These are phyloP conservation scores for Pyrenophora seminiperda DNA, from an alignment of 2,329 filamentous ascomycete genomes.

Conservation along the genomic window DNA sequence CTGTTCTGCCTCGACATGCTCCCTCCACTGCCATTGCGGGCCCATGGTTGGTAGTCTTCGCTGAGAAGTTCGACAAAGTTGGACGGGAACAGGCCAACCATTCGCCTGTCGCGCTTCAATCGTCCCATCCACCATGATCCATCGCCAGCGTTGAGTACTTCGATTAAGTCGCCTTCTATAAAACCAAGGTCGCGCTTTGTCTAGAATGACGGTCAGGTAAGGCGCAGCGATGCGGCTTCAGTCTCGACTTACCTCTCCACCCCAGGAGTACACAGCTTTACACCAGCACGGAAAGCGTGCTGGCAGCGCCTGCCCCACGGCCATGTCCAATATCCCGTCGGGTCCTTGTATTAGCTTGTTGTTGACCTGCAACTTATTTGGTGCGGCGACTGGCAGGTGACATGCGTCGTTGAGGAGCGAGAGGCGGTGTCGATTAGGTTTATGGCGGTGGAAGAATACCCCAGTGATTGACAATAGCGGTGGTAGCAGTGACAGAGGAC, in stretches of 20 bases:
- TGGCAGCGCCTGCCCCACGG: constrained; percentile 63
- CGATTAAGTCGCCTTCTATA: constrained; percentile 95
- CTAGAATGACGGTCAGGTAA: constrained; percentile 45
- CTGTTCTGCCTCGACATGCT: constrained; percentile 58
- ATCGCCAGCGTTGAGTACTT: constrained; percentile 96
- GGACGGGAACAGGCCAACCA: constrained; percentile 91
- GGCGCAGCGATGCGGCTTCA: constrained; percentile 6
- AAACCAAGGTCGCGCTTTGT: constrained; percentile 95
- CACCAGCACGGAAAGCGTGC: constrained; percentile 89
- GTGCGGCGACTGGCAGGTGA: constrained; percentile 15
- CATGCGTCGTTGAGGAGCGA: constrained; percentile 24
- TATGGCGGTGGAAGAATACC: constrained; percentile 4
- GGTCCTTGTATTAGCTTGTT: constrained; percentile 6
- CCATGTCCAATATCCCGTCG: constrained; percentile 45
- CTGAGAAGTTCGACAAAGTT: constrained; percentile 95
- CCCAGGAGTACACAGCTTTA: constrained; percentile 89
- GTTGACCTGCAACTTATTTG: constrained; percentile 28
- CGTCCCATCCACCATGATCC: constrained; percentile 98
- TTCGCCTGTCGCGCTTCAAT: constrained; percentile 84
- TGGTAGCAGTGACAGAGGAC: constrained; percentile 18
- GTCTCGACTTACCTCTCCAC: constrained; percentile 66
- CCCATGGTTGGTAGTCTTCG: constrained; percentile 79
- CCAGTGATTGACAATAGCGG: constrained; percentile 13
- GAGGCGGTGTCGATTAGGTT: constrained; percentile 6
- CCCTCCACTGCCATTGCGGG: constrained; percentile 57